Base-by-base conservation (phyloP, 495 filamentous ascomycete species). In the Bacidia gigantensis region DNA sequence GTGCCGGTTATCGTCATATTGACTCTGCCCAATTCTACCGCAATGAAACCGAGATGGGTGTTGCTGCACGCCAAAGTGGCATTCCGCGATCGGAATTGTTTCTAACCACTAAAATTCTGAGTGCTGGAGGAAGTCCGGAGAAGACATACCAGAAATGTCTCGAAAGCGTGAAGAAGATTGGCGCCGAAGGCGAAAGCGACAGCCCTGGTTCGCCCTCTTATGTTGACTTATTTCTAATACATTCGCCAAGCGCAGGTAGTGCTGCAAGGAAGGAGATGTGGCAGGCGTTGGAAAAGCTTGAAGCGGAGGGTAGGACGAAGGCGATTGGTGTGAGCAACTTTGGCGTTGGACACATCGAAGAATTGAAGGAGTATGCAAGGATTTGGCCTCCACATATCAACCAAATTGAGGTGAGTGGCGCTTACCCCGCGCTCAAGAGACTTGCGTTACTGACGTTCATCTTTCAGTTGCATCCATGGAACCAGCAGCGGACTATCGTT, bases 281-380 rank as follows among this genome's bases (percentile, higher is more conserved):
- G 82, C 67, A 73, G 56, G 82, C 79, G 10, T 58, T 87, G 58
- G 82, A 86, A 65, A 73, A 64, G 58, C 58, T 82, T 50, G 63
- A 73, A 35, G 67, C 68, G 44, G 75, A 81, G 53, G 81, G 80
- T 10, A 74, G 69, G 49, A 68, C 74, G 23, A 77, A 70, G 67
- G 72, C 65, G 45, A 84, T 85, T 60, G 83, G 83, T 0, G 83
- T 87, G 22, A 82, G 79, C 61, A 87, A 86, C 58, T 86, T 75
- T 60, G 83, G 77, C 1, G 73, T 78, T 38, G 61, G 67, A 24
- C 74, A 81, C 52, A 76, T 82, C 46, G 74, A 81, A 58, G 73
- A 79, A 58, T 65, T 86, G 73, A 80, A 76, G 64, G 55, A 60
- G 11, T 81, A 74, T 64, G 78, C 80, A 18, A 72, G 72, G 54